phyloP scores from a whole-genome alignment of 352 stramenopile species.

The Albugo laibachii region DNA sequence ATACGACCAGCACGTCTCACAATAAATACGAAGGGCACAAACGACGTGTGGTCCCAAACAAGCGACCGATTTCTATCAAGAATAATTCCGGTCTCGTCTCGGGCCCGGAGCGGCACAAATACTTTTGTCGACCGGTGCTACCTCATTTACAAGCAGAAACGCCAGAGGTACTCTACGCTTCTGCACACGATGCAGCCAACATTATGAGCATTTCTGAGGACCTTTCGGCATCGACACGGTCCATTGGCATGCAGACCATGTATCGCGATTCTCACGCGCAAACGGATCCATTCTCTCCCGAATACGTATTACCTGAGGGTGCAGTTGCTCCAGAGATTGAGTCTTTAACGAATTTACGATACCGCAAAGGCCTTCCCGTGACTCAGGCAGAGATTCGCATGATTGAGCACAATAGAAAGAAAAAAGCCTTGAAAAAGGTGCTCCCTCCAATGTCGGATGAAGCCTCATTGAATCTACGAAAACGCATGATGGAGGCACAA shows the following conservation, averaged over 20 bases:
- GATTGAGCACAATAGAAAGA: constrained; percentile 78
- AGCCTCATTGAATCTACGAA: constrained; percentile 77
- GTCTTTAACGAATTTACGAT: constrained; percentile 45
- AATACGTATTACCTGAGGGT: constrained; percentile 59
- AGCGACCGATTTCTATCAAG: constrained; percentile 11
- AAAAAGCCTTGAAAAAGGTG: constrained; percentile 64
- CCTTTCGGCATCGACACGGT: constrained; percentile 16
- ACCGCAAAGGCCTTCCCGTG: constrained; percentile 51
- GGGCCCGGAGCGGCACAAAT: constrained; percentile 73
- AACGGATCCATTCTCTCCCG: constrained; percentile 85
- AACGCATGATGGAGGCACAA: constrained; percentile 84
- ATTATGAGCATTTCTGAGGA: not conserved
- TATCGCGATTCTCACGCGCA: constrained; percentile 88
- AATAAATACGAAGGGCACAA: constrained; percentile 27
- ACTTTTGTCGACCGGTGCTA: constrained; percentile 76
- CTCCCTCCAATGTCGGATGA: constrained; percentile 90
- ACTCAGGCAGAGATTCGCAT: constrained; percentile 76
- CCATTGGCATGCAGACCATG: constrained; percentile 76
- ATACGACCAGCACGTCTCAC: constrained; percentile 46
- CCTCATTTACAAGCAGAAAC: constrained; percentile 72
- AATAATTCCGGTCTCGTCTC: constrained; percentile 5
- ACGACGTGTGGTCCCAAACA: constrained; percentile 7
- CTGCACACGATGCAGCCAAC: not conserved
- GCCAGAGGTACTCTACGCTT: constrained; percentile 45
- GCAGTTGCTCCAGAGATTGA: constrained; percentile 57